phyloP scores from a whole-genome alignment of 2,329 filamentous ascomycete species.

The Exophiala sp. region DNA sequence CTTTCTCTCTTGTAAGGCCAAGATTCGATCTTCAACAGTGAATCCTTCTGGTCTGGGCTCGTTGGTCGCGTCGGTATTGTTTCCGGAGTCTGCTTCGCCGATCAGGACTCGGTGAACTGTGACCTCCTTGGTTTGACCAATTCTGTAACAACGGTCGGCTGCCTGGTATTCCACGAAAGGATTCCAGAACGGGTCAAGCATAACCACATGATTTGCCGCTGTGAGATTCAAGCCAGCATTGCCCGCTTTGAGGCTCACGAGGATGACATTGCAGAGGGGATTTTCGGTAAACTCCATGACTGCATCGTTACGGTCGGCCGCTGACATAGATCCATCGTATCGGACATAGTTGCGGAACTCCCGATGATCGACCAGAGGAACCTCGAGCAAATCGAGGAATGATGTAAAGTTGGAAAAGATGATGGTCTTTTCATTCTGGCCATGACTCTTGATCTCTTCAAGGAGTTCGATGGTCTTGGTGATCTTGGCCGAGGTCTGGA shows the following conservation, averaged over 20 bases:
- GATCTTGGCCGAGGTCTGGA: conserved; percentile 69
- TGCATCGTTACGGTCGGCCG: conserved; percentile 59
- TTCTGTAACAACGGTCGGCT: conserved; percentile 80
- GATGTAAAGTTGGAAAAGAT: conserved; percentile 79
- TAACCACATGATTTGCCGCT: conserved; percentile 75
- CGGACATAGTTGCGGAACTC: conserved; percentile 56
- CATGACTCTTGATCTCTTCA: conserved; percentile 42
- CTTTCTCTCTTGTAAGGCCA: conserved; percentile 72
- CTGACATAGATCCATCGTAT: conserved; percentile 71
- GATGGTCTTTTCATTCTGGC: conserved; percentile 65
- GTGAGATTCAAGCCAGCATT: conserved; percentile 84
- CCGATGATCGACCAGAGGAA: conserved; percentile 49
- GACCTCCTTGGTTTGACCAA: conserved; percentile 70
- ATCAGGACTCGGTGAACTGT: conserved; percentile 75
- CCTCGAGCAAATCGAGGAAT: conserved; percentile 68
- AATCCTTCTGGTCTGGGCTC: conserved; percentile 4
- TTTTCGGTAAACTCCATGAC: conserved; percentile 62
- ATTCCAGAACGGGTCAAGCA: conserved; percentile 93
- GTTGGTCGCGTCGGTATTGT: not conserved
- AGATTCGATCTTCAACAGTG: conserved; percentile 84
- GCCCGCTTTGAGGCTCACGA: conserved; percentile 72
- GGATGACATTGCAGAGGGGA: conserved; percentile 59
- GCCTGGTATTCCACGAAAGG: conserved; percentile 79
- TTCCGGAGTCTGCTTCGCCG: conserved; percentile 37
- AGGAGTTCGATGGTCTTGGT: conserved; percentile 63